Evolutionary conservation across 1,139 yeast species (phyloP), one percentile per base, ranked within the genome.

Genomic region (Nakaseomyces kungkrabaensis): DNA sequence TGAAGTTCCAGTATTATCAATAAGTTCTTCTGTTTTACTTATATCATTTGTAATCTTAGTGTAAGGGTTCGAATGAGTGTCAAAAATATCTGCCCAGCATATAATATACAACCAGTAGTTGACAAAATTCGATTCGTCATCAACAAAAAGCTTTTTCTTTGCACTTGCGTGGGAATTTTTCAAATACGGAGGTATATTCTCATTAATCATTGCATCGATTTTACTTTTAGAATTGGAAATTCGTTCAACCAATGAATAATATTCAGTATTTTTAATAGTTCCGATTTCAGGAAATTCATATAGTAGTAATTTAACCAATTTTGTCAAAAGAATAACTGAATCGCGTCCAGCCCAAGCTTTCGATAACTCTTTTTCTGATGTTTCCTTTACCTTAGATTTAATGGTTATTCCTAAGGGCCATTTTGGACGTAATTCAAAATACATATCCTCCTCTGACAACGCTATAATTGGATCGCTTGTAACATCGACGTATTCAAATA

Each of bases 41-140:
- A 29, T 29, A 29, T 41, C 44, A 11, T 41, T 41, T 4, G n/a
- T 41, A n/a, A 11, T 13, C 27, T 41, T 41, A 4, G 33, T 47
- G 42, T 58, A 59, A 31, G 53, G 51, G 4, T 53, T 55, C 31
- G 62, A 53, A 50, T 68, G 65, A 26, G 61, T 54, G 51, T 76
- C 74, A 61, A 78, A 86, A 0, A 86, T 74, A 48, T 75, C 72
- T 1, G 83, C 79, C 81, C 89, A 86, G 34, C 86, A 61, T 13
- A 85, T 69, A 11, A 85, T 77, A 44, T 77, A 73, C 62, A 86
- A 82, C 96, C 96, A 88, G 0, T 90, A 89, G 37, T 85, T 70
- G 0, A 92, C 79, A 7, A 75, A 59, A 3, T 41, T 22, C 37
- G 57, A 56, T 17, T 41, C 25, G 43, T 71, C 70, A 44, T 78